phyloP scores from a whole-genome alignment of 2,329 filamentous ascomycete genomes.

The Aspergillus sergii region DNA sequence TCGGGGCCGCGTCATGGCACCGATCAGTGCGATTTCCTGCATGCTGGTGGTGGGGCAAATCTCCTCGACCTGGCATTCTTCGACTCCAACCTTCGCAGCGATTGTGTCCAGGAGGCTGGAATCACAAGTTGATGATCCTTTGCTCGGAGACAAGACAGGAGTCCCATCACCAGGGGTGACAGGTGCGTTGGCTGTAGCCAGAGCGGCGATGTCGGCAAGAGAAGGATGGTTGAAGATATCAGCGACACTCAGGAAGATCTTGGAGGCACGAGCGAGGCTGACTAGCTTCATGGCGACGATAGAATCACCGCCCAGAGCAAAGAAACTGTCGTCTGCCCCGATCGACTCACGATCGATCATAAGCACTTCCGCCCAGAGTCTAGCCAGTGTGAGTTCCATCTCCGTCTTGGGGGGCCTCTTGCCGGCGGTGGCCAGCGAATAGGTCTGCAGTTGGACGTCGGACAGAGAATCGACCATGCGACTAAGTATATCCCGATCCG shows the following conservation, averaged over 20 bases:
- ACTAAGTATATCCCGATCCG: not conserved
- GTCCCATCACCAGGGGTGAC: not conserved
- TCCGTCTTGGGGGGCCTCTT: not conserved
- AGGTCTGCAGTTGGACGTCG: not conserved
- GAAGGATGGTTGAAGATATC: not conserved
- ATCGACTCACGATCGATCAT: constrained; percentile 11
- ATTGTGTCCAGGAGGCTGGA: not conserved
- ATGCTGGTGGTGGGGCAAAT: not conserved
- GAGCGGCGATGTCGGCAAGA: not conserved
- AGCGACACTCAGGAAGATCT: not conserved
- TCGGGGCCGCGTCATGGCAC: not conserved
- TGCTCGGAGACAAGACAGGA: not conserved
- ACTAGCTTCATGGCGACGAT: constrained; percentile 29
- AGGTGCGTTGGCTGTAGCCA: not conserved
- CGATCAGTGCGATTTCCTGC: not conserved
- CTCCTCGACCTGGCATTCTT: not conserved
- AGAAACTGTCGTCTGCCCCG: constrained; percentile 20
- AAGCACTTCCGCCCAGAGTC: constrained; percentile 8
- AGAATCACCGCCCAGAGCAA: constrained; percentile 24
- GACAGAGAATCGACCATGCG: not conserved
- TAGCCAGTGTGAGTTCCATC: not conserved
- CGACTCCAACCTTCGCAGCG: not conserved
- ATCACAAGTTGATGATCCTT: not conserved
- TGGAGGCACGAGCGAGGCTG: constrained; percentile 15
- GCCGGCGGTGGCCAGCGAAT: not conserved